Percentiles rank a stretch among this genome's conserved stretches.
Conservation (phyloP, 2,329 filamentous ascomycete species). For the Xylariaceae sp. region DNA sequence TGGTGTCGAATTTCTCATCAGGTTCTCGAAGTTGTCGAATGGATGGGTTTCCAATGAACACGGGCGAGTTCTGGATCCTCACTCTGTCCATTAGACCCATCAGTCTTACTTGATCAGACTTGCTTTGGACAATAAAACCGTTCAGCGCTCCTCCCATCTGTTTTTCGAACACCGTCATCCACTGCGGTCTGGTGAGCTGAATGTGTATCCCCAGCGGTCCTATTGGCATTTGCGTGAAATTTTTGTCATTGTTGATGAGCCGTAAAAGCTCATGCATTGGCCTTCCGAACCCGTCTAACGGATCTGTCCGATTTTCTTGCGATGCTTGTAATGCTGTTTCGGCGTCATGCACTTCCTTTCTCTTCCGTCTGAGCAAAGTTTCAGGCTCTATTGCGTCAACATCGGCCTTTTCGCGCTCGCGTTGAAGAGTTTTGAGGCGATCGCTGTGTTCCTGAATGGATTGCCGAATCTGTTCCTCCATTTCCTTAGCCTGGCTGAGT, state of each 20-base stretch:
- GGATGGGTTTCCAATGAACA: constrained; percentile 63
- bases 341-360: constrained; percentile 49
- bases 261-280: constrained; percentile 61
- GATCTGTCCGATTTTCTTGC: constrained; percentile 53
- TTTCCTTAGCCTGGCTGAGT: constrained; percentile 54
- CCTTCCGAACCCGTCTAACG: constrained; percentile 60
- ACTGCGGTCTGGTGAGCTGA: constrained; percentile 71
- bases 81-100: constrained; percentile 59
- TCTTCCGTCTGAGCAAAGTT: constrained; percentile 40
- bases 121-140: constrained; percentile 77
- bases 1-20: constrained; percentile 66
- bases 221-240: constrained; percentile 69
- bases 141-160: constrained; percentile 66
- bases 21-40: constrained; percentile 64
- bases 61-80: constrained; percentile 41
- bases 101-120: constrained; percentile 69
- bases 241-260: constrained; percentile 64
- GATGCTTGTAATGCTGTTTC: constrained; percentile 50
- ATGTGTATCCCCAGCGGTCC: constrained; percentile 81
- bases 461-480: constrained; percentile 40
- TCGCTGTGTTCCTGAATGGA: constrained; percentile 23
- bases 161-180: constrained; percentile 78
- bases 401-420: constrained; percentile 28
- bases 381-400: constrained; percentile 26
- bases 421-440: constrained; percentile 21